Evolutionary conservation across 345 rosid species (phyloP), one percentile per base, ranked within the genome.

Genomic region (Kernera saxatilis): DNA sequence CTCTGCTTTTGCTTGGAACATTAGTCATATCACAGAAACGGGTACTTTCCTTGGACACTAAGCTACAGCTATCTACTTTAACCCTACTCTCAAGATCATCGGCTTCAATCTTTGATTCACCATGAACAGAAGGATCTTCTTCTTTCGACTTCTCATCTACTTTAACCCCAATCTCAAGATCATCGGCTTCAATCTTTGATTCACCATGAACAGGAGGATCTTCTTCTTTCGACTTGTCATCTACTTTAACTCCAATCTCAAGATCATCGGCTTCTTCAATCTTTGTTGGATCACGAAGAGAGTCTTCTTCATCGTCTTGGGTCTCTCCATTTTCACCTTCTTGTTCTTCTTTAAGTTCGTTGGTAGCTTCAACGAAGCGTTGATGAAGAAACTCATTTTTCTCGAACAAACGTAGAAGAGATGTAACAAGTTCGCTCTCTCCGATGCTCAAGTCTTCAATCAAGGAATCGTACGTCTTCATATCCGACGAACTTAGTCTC

Each of bases 1-100:
- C 32, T 1, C 72, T 83, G 72, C 97, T 79, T 52, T 91, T 91
- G n/a, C 23, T 73, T 0, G 88, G 78, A 4, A 73, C 60, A 63
- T 89, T 94, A 6, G 90, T 88, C 73, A 88, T 46, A 75, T 93
- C 97, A 17, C 83, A 77, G 10, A 67, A 66, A 26, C 89, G 87
- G 22, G 50, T n/a, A n/a, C n/a, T 37, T 53, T 63, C 58, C 30
- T 67, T 52, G 27, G 65, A 67, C 64, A 41, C 82, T 36, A 65
- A 75, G 27, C 26, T 9, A 19, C 52, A 21, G 48, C 48, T 18
- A 41, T n/a, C 21, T 15, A 2, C 9, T 15, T 41, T 41, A 41
- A 18, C 46, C 46, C n/a, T n/a, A n/a, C n/a, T n/a, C n/a, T n/a
- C n/a, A n/a, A n/a, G n/a, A n/a, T n/a, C n/a, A n/a, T n/a, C n/a